Base-by-base conservation (phyloP, 2,329 filamentous ascomycete genomes). In the Truncatella angustata region DNA sequence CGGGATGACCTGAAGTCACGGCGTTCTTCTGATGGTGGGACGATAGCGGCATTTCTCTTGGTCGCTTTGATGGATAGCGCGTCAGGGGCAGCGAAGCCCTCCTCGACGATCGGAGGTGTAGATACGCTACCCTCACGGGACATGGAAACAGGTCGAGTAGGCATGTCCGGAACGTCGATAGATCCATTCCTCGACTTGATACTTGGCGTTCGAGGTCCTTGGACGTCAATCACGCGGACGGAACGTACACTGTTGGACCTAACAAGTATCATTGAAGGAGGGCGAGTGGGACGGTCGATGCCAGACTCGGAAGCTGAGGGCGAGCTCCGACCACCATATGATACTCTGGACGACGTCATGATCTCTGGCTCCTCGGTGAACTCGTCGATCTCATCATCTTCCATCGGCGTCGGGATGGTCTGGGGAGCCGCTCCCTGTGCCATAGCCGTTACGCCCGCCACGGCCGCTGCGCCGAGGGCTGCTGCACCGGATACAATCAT, bases 311-410 rank as follows among this genome's bases (percentile, higher is more conserved):
- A 79, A 2, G 69, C 65, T 3, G 76, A 68, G 2, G 78, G 76
- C 1, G 79, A 80, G 28, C 73, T 73, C 57, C 75, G 74, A 30
- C 78, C 78, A 26, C 73, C 73, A 23, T 82, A 74, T 6, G 40
- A 44, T 7, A 84, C 72, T 32, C 81, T 72, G 3, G 80, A 75
- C 0, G 80, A 81, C 0, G 78, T 84, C 50, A 84, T 56, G 26
- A 84, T 80, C 58, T 82, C 72, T 2, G 80, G 78, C 59, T 81
- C 75, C 75, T 88, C 79, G 64, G 81, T 64, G 72, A 83, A 70
- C 58, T 84, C 66, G 58, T 81, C 58, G 65, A 77, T 59, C 62
- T 82, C 68, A 54, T 77, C 61, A 58, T 80, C 63, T 46, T 58
- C 58, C 32, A 49, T 49, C 35, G 52, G 52, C 28, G 52, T 51